These are phyloP conservation scores for Nidularia pulvinata DNA, from an alignment of 768 basidiomycete genomes.

Conservation along the genomic window DNA sequence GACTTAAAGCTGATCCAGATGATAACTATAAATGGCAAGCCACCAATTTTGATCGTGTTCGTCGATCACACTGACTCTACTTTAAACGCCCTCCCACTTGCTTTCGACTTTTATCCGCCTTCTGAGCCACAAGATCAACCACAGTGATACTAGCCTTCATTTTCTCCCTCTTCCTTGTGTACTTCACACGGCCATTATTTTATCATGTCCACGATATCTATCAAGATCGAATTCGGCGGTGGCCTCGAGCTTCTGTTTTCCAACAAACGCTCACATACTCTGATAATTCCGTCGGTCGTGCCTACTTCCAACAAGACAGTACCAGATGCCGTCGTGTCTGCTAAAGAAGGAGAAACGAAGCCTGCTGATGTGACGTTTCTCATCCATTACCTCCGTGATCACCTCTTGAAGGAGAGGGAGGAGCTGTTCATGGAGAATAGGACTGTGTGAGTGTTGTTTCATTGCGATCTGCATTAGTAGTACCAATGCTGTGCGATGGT, in stretches of 20 bases:
- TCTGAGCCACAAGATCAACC: too few relatives aligned
- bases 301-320: slow-evolving; percentile 29
- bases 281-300: slow-evolving; percentile 53
- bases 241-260: slow-evolving; percentile 87
- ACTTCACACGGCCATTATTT: too few relatives aligned
- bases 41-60: too few relatives aligned
- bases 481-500: background rate
- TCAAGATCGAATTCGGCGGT: slow-evolving; percentile 81
- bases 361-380: slow-evolving; percentile 73
- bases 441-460: slow-evolving; percentile 66
- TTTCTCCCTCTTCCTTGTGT: background rate
- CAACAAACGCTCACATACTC: slow-evolving; percentile 57
- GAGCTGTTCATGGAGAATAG: slow-evolving; percentile 90
- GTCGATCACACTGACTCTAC: too few relatives aligned
- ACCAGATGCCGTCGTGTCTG: slow-evolving; percentile 2
- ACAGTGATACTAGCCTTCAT: background rate
- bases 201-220: slow-evolving; percentile 17
- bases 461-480: background rate
- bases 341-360: slow-evolving; percentile 22
- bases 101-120: too few relatives aligned
- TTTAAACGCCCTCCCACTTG: too few relatives aligned
- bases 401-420: slow-evolving; percentile 78
- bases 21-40: too few relatives aligned
- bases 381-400: slow-evolving; percentile 74
- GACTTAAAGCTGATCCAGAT: too few relatives aligned